Conservation (phyloP, 305 asterid genomes). For the Plantago rigida region DNA sequence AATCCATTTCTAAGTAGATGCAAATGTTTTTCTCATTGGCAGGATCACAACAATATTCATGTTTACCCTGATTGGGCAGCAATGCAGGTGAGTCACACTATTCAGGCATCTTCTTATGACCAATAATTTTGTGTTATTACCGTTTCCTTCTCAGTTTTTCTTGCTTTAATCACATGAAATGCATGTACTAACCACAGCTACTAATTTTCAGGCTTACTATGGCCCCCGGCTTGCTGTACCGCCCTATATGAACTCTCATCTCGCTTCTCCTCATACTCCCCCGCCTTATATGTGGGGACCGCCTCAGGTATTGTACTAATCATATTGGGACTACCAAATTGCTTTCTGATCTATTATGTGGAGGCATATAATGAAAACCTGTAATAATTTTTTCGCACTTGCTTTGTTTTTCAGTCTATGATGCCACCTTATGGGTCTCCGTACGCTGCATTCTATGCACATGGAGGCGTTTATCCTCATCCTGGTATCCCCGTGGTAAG, state of each 20-base stretch:
- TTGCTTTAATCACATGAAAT: background rate
- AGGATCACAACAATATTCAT: constrained; percentile 66
- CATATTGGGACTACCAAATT: background rate
- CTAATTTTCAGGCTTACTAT: constrained; percentile 59
- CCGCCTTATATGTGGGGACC: constrained; percentile 93
- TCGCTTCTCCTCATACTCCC: constrained; percentile 69
- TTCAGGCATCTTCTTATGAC: background rate
- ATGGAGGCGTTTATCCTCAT: constrained; percentile 76
- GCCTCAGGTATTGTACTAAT: constrained; percentile 54
- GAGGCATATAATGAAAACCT: constrained; percentile 5
- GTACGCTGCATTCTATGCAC: constrained; percentile 75
- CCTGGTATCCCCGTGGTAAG: constrained; percentile 82
- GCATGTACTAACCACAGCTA: background rate
- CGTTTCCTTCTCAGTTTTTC: no score
- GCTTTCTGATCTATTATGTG: constrained; percentile 12
- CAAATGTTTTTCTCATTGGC: constrained; percentile 30
- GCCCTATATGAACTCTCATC: constrained; percentile 63
- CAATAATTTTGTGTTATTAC: background rate
- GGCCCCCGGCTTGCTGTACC: constrained; percentile 89
- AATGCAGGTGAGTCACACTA: constrained; percentile 58
- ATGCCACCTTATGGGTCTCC: constrained; percentile 79
- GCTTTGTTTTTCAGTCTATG: constrained; percentile 50
- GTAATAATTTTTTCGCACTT: constrained; percentile 2
- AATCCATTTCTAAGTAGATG: constrained; percentile 25
- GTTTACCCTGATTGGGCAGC: constrained; percentile 93